Evolutionary conservation across 805 yeast species (phyloP), one percentile per base, ranked within the genome.

Genomic region (Nakazawaea populi): DNA sequence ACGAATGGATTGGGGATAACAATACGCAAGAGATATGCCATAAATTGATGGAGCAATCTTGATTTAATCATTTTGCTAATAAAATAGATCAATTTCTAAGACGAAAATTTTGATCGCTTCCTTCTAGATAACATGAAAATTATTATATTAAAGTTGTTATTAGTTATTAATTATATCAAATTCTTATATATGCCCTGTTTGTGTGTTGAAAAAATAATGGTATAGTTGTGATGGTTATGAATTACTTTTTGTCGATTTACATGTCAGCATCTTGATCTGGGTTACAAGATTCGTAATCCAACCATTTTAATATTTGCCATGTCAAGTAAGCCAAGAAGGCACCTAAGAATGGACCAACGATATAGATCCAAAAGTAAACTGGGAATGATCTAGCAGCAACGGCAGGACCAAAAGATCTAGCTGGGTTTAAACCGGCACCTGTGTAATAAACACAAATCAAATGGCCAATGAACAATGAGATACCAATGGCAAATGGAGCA

Each of bases 381-480:
- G 96, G 95, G 83, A 89, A 89, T 27, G 79, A 73, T 52, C 67
- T 73, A 50, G 79, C 77, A 53, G 90, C 95, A 54, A 88, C 73
- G 65, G 83, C 78, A 48, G 96, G 95, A 63, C 96, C 96, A 52
- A 89, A 78, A 35, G 88, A 73, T 75, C 96, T 82, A 44, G 96
- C 96, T 52, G 96, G 96, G 77, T 89, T 89, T 63, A 88, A 74
- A 65, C 96, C 96, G 39, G 96, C 95, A 66, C 96, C 96, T 47
- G 96, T 87, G 74, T 79, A 85, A 78, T 77, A 85, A 51, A 89
- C 87, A 64, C 86, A 79, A 59, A 87, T 76, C 74, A 89, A 79
- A 67, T 89, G 96, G 46, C 85, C 95, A 60, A 88, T 72, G 73
- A 89, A 85, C 59, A 89, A 75, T 31, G 96, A 79, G 51, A 89